Evolutionary conservation across 495 filamentous ascomycete species (phyloP).

Genomic region (Xylaria cubensis): DNA sequence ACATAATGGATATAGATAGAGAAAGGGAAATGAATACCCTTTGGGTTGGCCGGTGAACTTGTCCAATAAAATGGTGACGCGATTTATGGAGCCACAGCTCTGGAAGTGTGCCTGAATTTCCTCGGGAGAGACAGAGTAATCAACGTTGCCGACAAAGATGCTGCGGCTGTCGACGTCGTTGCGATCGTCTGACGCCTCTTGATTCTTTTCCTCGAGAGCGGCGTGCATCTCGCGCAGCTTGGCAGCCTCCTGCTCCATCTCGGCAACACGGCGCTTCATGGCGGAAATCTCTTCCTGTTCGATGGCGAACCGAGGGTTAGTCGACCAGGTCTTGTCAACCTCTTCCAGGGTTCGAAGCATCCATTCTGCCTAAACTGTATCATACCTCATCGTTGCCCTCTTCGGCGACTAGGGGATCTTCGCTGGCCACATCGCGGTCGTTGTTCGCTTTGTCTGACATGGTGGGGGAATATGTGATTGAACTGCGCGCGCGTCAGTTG

Average conservation of each 20-base stretch:
- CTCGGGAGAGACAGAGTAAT: slow-evolving; percentile 96
- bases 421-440: slow-evolving; percentile 38
- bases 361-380: not conserved
- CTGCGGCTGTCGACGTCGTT: slow-evolving; percentile 95
- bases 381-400: slow-evolving; percentile 54
- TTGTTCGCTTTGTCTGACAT: slow-evolving; percentile 41
- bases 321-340: slow-evolving; percentile 4
- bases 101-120: slow-evolving; percentile 99
- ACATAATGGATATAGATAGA: not conserved
- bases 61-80: slow-evolving; percentile 96
- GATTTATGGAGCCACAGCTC: slow-evolving; percentile 96
- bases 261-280: slow-evolving; percentile 97
- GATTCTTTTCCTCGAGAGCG: slow-evolving; percentile 80
- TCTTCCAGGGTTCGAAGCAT: not conserved
- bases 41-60: slow-evolving; percentile 99
- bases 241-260: slow-evolving; percentile 98
- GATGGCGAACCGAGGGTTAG: slow-evolving; percentile 35
- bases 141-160: slow-evolving; percentile 98
- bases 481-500: slow-evolving; percentile 18
- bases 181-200: slow-evolving; percentile 86
- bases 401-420: slow-evolving; percentile 45
- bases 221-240: slow-evolving; percentile 98
- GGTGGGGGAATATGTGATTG: not conserved
- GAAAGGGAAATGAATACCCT: slow-evolving; percentile 67
- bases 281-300: slow-evolving; percentile 84